These are phyloP conservation scores for Macrolepiota albuminosa DNA, from an alignment of 768 basidiomycete genomes.

Conservation along the genomic window DNA sequence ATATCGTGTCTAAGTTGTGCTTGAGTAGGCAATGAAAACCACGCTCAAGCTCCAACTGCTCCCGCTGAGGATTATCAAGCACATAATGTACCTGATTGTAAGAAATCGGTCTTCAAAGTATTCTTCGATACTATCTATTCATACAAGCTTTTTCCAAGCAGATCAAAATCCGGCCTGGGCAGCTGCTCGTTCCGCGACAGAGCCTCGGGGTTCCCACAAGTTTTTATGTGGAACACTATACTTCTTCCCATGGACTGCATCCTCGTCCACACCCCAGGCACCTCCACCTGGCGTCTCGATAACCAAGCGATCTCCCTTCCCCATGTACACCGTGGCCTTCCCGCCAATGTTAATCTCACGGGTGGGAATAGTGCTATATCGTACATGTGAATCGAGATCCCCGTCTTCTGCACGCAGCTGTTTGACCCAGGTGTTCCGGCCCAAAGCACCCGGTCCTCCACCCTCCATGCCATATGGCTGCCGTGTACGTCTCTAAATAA, in stretches of 20 bases:
- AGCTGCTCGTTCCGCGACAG: conserved; percentile 58
- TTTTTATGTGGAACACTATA: conserved; percentile 26
- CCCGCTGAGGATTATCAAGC: too few relatives aligned
- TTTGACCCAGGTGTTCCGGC: conserved; percentile 88
- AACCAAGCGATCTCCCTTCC: conserved; percentile 74
- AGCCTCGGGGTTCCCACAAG: conserved; percentile 70
- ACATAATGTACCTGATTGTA: background rate
- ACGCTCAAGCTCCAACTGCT: background rate
- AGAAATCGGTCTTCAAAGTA: background rate
- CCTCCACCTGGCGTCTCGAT: conserved; percentile 92
- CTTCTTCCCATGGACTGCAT: conserved; percentile 20
- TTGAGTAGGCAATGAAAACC: background rate
- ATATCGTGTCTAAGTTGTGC: background rate
- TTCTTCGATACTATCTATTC: background rate
- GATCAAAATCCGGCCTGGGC: conserved; percentile 56
- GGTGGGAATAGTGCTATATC: conserved; percentile 20
- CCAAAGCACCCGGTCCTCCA: conserved; percentile 64
- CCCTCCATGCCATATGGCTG: conserved; percentile 87
- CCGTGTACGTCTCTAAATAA: conserved; percentile 68
- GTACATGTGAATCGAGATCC: conserved; percentile 44
- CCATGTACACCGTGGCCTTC: conserved; percentile 84
- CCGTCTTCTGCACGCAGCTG: conserved; percentile 60
- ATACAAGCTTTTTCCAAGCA: background rate
- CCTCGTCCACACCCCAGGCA: conserved; percentile 63
- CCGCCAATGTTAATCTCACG: conserved; percentile 85